Evolutionary conservation across 1,284 basidiomycete genomes (phyloP).

Genomic region (Trichosporon sp.): DNA sequence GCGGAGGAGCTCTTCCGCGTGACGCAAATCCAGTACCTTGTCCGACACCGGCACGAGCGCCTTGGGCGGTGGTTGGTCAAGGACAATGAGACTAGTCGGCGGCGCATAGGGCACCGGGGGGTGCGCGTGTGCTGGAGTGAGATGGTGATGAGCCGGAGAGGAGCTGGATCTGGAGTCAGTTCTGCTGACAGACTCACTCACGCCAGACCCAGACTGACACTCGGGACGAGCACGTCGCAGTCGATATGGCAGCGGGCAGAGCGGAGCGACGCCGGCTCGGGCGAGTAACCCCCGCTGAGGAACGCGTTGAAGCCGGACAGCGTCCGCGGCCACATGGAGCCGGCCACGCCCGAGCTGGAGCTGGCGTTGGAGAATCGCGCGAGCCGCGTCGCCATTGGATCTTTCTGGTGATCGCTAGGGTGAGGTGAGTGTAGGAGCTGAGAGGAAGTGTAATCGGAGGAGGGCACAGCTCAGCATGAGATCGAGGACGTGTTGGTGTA

Average conservation of each 20-base stretch:
- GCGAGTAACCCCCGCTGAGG: background rate
- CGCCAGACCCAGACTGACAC: background rate
- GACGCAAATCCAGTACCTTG: background rate
- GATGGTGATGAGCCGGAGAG: background rate
- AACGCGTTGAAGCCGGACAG: background rate
- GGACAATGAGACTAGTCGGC: background rate
- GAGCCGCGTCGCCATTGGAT: background rate
- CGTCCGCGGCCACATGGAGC: background rate
- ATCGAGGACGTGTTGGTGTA: too few species aligned
- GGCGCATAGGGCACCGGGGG: background rate
- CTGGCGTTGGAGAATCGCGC: background rate
- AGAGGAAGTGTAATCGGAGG: too few species aligned
- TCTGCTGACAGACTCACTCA: background rate
- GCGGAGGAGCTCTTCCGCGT: background rate
- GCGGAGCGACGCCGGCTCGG: background rate
- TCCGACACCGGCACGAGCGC: background rate
- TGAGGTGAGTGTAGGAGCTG: background rate
- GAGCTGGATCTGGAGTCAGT: background rate
- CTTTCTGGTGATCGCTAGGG: background rate
- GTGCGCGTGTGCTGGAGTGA: background rate
- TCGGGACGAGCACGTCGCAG: background rate
- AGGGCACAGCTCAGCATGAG: too few species aligned
- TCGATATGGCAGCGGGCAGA: background rate
- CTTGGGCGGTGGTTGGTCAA: background rate
- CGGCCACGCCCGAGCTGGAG: background rate